Evolutionary conservation across 305 asterid genomes (phyloP).

Genomic region (Lippia alba): DNA sequence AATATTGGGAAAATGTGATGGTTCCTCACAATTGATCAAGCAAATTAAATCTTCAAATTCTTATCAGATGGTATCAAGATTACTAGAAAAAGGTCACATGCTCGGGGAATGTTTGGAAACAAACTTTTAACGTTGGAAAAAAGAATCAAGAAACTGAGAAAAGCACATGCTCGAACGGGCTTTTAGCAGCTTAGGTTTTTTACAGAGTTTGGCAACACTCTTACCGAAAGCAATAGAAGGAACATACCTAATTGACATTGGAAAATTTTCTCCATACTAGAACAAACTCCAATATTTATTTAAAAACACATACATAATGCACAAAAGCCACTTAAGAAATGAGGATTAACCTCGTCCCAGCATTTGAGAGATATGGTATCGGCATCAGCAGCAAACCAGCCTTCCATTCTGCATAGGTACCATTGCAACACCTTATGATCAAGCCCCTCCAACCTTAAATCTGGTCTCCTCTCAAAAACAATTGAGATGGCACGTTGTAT

Average conservation of each 20-base stretch:
- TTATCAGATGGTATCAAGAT: neutral
- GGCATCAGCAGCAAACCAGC: conserved; percentile 82
- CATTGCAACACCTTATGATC: conserved; percentile 67
- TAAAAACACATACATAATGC: neutral
- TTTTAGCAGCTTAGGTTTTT: no score
- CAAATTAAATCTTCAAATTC: neutral
- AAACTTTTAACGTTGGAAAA: no score
- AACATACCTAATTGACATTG: conserved; percentile 1
- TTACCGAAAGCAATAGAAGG: neutral
- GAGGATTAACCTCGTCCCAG: conserved; percentile 62
- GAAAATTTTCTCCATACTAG: neutral
- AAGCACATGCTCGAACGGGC: no score
- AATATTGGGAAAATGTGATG: conserved; percentile 1
- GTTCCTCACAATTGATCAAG: neutral
- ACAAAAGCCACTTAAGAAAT: neutral
- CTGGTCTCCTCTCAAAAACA: conserved; percentile 68
- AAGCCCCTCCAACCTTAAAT: conserved; percentile 67
- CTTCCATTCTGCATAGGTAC: conserved; percentile 87
- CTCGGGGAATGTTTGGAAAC: no score
- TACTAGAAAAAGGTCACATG: no score
- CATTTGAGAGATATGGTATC: conserved; percentile 67
- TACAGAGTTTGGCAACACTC: no score
- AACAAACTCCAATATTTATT: conserved; percentile 8
- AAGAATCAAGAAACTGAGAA: no score
- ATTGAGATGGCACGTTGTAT: conserved; percentile 64